Evolutionary conservation across 768 basidiomycete genomes (phyloP).

Genomic region (Suillus lakei): DNA sequence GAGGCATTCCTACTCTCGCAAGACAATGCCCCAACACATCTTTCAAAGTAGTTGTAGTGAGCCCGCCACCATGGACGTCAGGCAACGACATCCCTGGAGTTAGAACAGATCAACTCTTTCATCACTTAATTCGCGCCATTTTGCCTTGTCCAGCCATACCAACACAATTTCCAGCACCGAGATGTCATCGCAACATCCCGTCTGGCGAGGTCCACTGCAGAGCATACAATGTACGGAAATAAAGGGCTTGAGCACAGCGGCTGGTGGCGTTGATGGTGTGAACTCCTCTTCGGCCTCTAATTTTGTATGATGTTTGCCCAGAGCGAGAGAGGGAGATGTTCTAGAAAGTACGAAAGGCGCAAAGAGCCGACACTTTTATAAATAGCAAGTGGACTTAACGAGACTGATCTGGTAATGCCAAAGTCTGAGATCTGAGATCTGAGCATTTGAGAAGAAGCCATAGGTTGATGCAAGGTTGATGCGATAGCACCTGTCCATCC

Average conservation of each 20-base stretch:
- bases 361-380: conserved; percentile 25
- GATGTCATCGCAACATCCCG: conserved; percentile 32
- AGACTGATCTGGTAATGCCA: conserved; percentile 28
- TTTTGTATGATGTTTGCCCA: conserved; percentile 17
- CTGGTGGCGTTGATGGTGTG: conserved; percentile 43
- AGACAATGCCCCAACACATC: conserved; percentile 31
- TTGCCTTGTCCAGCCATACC: conserved; percentile 22
- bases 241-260: conserved; percentile 37
- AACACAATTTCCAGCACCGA: conserved; percentile 14
- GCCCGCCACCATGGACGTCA: neutral
- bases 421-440: too few relatives aligned
- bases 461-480: too few relatives aligned
- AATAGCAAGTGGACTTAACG: conserved; percentile 28
- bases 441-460: conserved; percentile 11
- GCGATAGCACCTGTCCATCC: conserved; percentile 4
- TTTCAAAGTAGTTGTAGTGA: conserved; percentile 12
- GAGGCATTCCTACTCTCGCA: conserved; percentile 33
- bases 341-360: conserved; percentile 25
- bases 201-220: conserved; percentile 38
- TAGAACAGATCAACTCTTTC: conserved; percentile 32
- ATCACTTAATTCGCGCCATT: conserved; percentile 23
- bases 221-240: conserved; percentile 37
- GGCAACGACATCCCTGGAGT: conserved; percentile 37
- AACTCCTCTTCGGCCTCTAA: conserved; percentile 27
- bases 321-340: conserved; percentile 13